These are phyloP conservation scores for Solanum appendiculatum DNA, from an alignment of 257 asterid genomes.

Conservation along the genomic window DNA sequence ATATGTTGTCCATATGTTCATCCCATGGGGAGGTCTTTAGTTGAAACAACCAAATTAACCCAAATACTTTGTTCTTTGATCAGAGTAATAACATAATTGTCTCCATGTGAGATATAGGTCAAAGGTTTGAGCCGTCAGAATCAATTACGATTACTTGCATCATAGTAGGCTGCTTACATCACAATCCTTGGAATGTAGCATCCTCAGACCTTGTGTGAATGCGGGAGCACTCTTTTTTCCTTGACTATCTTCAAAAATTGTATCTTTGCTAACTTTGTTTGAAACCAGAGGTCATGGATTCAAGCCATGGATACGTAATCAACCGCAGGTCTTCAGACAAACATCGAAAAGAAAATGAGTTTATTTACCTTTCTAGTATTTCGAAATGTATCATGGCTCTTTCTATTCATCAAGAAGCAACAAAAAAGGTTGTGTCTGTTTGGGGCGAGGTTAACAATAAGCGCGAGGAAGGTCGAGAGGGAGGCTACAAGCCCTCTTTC, in stretches of 20 bases:
- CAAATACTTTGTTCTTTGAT: not conserved
- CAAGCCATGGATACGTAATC: no score
- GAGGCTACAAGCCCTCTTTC: not conserved
- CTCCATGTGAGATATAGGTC: not conserved
- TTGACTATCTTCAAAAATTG: not conserved
- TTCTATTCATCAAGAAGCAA: not conserved
- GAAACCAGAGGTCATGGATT: not conserved
- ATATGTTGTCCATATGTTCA: no score
- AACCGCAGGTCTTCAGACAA: not conserved
- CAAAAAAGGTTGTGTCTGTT: not conserved
- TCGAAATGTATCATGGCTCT: not conserved
- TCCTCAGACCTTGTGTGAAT: not conserved
- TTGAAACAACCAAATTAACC: not conserved
- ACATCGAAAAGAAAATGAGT: not conserved
- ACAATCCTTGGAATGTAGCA: no score
- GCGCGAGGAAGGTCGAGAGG: not conserved
- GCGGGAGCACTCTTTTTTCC: no score
- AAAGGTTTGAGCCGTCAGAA: not conserved
- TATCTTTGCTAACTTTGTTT: not conserved
- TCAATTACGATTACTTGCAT: not conserved
- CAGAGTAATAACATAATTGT: not conserved
- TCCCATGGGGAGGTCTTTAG: no score
- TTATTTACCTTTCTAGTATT: not conserved
- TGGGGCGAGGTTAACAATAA: not conserved
- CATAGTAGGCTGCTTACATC: no score